Base-by-base conservation (phyloP, 179 eudicot genomes). In the Camellia oleifera region DNA sequence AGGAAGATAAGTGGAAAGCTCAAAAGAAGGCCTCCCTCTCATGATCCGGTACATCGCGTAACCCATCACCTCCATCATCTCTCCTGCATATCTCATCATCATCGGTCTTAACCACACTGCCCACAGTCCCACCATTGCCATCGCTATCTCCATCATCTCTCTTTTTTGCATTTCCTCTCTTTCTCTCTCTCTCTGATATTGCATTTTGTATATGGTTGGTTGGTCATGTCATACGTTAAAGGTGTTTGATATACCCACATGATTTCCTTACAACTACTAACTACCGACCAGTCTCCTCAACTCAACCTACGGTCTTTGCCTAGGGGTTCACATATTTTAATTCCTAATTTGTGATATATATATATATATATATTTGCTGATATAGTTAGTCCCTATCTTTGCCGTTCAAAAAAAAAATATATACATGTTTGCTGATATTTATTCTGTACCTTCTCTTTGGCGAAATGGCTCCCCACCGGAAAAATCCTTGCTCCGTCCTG, bases 51-150 rank as follows among this genome's bases (percentile, higher is more conserved):
- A 69, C 23, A 58, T 14, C 3, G 75, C 81, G 54, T 11, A 46
- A 10, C 46, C 64, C 26, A 79, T n/a, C 3, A 73, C 64, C 8
- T 61, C 72, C 67, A 67, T 11, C 56, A 80, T 75, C 75, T 80
- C 82, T 14, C 40, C 72, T 2, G 77, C 73, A 15, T 46, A 73
- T 64, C 61, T 32, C 56, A 74, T 56, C 32, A 80, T 71, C 48
- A 42, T 45, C 10, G 79, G 83, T 0, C 83, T 74, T 1, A 80
- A 73, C 52, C 48, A 67, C 10, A 75, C 44, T 20, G 69, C 83
- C 83, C 83, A 80, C 8, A 80, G 58, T 32, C 83, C 83, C 11
- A 80, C 50, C 61, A 68, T 15, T 46, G 75, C 79, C 77, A 79
- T 9, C 40, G 20, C 79, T 11, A 80, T 69, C 68, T 75, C 83